Percentiles rank a stretch among this genome's conserved stretches.
phyloP scores from a whole-genome alignment of 345 rosid species.

The Sonneratia alba region DNA sequence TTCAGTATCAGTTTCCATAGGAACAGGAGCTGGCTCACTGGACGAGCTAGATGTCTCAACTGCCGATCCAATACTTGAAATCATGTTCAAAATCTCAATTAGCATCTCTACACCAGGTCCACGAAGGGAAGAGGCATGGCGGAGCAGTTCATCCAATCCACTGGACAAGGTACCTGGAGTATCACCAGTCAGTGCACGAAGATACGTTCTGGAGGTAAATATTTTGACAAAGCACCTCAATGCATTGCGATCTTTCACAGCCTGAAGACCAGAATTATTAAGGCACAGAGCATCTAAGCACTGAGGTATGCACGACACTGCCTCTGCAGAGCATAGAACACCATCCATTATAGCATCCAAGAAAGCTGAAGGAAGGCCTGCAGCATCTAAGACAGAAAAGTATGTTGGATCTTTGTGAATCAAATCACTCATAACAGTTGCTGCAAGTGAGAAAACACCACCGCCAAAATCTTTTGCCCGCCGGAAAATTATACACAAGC shows the following conservation, averaged over 20 bases:
- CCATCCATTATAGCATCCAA: conserved; percentile 88
- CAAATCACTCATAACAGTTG: conserved; percentile 91
- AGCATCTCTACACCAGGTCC: conserved; percentile 83
- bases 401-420: conserved; percentile 97
- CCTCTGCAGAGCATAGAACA: conserved; percentile 78
- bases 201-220: conserved; percentile 70
- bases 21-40: conserved; percentile 50
- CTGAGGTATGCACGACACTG: conserved; percentile 91
- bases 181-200: conserved; percentile 78
- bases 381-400: conserved; percentile 72
- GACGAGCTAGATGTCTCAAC: conserved; percentile 36
- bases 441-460: conserved; percentile 94
- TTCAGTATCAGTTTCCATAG: conserved; percentile 86
- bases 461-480: conserved; percentile 94
- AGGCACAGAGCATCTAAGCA: conserved; percentile 95
- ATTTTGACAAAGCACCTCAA: conserved; percentile 86
- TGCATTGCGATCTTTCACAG: conserved; percentile 77
- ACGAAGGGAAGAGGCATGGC: conserved; percentile 87
- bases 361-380: conserved; percentile 87
- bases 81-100: conserved; percentile 61
- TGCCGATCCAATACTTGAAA: conserved; percentile 60
- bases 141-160: conserved; percentile 89
- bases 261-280: conserved; percentile 78
- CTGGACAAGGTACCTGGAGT: conserved; percentile 73
- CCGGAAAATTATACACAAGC: conserved; percentile 69